Conservation (phyloP, 1,284 basidiomycete genomes). For the Sporisorium graminicola region DNA sequence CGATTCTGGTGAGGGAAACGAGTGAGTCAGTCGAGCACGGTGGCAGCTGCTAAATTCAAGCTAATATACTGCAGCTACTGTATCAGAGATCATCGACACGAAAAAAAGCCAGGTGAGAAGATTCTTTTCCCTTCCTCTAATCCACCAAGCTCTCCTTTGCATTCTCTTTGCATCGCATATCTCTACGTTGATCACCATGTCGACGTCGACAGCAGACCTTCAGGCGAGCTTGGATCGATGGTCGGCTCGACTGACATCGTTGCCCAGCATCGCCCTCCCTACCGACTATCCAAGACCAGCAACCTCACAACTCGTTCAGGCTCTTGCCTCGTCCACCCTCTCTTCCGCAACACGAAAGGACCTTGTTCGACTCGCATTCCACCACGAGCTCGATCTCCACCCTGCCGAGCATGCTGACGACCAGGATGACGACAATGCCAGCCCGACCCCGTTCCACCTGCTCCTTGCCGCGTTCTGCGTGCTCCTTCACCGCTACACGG, state of each 20-base stretch:
- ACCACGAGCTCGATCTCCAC: constrained; percentile 79
- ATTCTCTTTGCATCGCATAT: too few relatives aligned
- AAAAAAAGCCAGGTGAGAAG: too few relatives aligned
- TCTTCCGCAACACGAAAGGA: constrained; percentile 53
- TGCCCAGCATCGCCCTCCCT: constrained; percentile 91
- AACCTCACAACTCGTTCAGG: constrained; percentile 62
- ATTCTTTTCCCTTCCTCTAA: not conserved
- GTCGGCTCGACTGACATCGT: constrained; percentile 71
- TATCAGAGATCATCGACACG: too few relatives aligned
- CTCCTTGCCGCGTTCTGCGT: constrained; percentile 91
- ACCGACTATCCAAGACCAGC: constrained; percentile 94
- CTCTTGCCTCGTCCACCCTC: constrained; percentile 59
- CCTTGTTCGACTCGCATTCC: constrained; percentile 73
- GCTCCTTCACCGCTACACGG: constrained; percentile 93
- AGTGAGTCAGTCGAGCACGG: too few relatives aligned
- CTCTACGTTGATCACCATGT: constrained; percentile 11
- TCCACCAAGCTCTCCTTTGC: not conserved
- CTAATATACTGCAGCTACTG: too few relatives aligned
- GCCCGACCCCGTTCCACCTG: constrained; percentile 88
- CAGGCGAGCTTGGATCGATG: constrained; percentile 60
- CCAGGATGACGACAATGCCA: constrained; percentile 41
- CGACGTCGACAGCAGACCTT: constrained; percentile 17
- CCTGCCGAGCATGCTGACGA: constrained; percentile 72
- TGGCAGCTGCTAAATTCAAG: too few relatives aligned
- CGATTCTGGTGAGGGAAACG: not conserved